Base-by-base conservation (phyloP, 441 rosid species). In the Viola pubescens region DNA sequence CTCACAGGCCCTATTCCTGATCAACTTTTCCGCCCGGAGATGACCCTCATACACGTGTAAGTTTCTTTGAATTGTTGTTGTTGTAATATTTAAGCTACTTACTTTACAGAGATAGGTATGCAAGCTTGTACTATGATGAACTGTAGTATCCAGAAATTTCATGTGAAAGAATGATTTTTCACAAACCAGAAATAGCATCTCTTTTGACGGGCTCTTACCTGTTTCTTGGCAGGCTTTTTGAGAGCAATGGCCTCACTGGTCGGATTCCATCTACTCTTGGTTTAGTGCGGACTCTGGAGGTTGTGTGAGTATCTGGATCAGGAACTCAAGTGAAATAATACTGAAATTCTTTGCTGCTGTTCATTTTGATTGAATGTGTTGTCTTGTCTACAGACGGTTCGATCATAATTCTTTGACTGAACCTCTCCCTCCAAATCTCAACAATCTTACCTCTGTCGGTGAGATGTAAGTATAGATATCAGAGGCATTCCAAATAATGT, bases 41-140 rank as follows among this genome's bases (percentile, higher is more conserved):
- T 84, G 91, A 48, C 0, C 0, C 73, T 90, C 56, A 62, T 81
- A 71, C 97, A 88, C 61, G 61, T 88, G 97, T 88, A 84, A 81
- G 91, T 50, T 73, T 42, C 49, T 26, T 26, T 52, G 14, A 58
- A 40, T 3, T 63, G 34, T 11, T 56, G 11, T 12, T 46, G 49
- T 12, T 46, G 49, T 12, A 46, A 3, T 43, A 43, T 43, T 43
- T 26, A 26, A 26, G 34, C 34, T 26, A 26, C 34, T 26, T 26
- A 26, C 34, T 26, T 26, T 26, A 26, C 34, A 26, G 34, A 26
- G 3, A 26, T 26, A 26, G 34, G 34, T 26, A 26, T 26, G 34
- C 3, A 26, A 26, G 34, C 34, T 2, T 26, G 34, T 26, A 26
- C 34, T 26, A 26, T 26, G 34, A 26, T 26, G 34, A 26, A 26